phyloP scores from a whole-genome alignment of 495 filamentous ascomycete species.

The Aspergillus ostianus region DNA sequence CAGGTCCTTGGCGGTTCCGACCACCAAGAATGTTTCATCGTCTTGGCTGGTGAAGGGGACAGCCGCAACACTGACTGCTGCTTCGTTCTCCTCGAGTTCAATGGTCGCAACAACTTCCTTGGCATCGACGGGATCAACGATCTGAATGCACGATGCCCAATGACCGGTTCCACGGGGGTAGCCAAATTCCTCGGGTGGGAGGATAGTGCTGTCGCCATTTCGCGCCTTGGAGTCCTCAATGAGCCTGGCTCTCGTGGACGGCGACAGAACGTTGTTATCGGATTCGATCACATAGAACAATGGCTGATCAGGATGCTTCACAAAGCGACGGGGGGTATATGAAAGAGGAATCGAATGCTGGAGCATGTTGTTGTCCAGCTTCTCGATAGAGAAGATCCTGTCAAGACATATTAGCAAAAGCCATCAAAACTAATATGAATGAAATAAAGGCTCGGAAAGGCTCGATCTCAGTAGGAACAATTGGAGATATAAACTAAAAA shows the following conservation, averaged over 20 bases:
- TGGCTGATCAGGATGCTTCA: slow-evolving; percentile 82
- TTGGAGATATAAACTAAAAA: slow-evolving; percentile 56
- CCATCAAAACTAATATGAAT: not conserved
- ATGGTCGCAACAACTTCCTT: slow-evolving; percentile 71
- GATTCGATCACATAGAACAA: slow-evolving; percentile 92
- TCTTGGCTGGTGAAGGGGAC: slow-evolving; percentile 86
- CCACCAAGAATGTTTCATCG: slow-evolving; percentile 83
- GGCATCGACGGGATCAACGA: slow-evolving; percentile 77
- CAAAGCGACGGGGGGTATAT: slow-evolving; percentile 84
- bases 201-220: slow-evolving; percentile 65
- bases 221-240: slow-evolving; percentile 61
- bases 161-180: slow-evolving; percentile 78
- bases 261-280: slow-evolving; percentile 83
- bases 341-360: slow-evolving; percentile 86
- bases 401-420: slow-evolving; percentile 28
- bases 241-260: slow-evolving; percentile 66
- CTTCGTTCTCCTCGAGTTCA: slow-evolving; percentile 86
- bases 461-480: slow-evolving; percentile 70
- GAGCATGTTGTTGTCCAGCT: slow-evolving; percentile 78
- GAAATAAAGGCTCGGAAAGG: not conserved
- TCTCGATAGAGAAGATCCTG: slow-evolving; percentile 90
- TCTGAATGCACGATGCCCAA: slow-evolving; percentile 93
- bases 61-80: slow-evolving; percentile 79
- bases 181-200: slow-evolving; percentile 85
- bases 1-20: slow-evolving; percentile 92